These are phyloP conservation scores for Colletotrichum lini DNA, from an alignment of 2,329 filamentous ascomycete species.

Conservation along the genomic window DNA sequence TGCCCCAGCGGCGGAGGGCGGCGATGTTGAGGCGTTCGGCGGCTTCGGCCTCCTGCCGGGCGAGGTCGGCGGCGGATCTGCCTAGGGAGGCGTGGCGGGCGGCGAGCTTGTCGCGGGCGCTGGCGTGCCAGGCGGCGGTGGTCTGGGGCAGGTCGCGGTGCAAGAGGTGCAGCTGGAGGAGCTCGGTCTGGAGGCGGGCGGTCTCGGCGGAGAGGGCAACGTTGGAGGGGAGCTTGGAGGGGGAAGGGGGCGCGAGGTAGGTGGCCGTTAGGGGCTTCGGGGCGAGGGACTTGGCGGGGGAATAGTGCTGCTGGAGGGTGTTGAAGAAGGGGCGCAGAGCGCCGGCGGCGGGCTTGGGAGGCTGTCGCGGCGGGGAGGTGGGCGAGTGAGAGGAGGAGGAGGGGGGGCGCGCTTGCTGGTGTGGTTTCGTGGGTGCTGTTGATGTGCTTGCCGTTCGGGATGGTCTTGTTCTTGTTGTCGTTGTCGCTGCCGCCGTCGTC, in stretches of 20 bases:
- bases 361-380: slow-evolving; percentile 14
- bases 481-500: slow-evolving; percentile 22
- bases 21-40: slow-evolving; percentile 66
- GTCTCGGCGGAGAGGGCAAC: slow-evolving; percentile 72
- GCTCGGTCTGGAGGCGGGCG: slow-evolving; percentile 72
- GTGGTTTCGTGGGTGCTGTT: slow-evolving; percentile 45
- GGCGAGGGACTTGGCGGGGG: slow-evolving; percentile 71
- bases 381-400: slow-evolving; percentile 7
- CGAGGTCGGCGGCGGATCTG: slow-evolving; percentile 52
- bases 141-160: slow-evolving; percentile 67
- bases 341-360: slow-evolving; percentile 16
- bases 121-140: slow-evolving; percentile 67
- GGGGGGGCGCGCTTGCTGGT: slow-evolving; percentile 58
- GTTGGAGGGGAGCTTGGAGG: slow-evolving; percentile 73
- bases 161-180: slow-evolving; percentile 76
- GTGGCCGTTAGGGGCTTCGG: slow-evolving; percentile 74
- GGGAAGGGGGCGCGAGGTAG: slow-evolving; percentile 72
- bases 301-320: slow-evolving; percentile 77
- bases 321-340: slow-evolving; percentile 70
- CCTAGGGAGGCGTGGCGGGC: slow-evolving; percentile 60
- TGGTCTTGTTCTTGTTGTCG: slow-evolving; percentile 28
- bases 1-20: slow-evolving; percentile 67
- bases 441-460: slow-evolving; percentile 42
- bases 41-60: slow-evolving; percentile 57
- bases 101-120: slow-evolving; percentile 65